Conservation (phyloP, 495 filamentous ascomycete genomes). For the Trichoderma asperelloides region DNA sequence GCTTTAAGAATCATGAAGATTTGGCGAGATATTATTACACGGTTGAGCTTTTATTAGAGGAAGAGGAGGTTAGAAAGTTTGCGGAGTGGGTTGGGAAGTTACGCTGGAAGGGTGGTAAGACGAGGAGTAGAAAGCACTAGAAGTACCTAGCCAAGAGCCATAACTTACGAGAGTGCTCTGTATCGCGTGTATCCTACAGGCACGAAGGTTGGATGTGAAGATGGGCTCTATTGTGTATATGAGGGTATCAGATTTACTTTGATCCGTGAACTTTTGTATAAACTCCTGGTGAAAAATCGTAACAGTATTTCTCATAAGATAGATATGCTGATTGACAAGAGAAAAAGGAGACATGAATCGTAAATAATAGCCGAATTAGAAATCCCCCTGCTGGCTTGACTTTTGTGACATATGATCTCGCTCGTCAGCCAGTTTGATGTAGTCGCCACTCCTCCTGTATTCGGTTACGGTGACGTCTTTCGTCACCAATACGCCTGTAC, state of each 20-base stretch:
- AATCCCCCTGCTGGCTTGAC: background rate
- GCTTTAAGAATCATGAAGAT: slow-evolving; percentile 68
- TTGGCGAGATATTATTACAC: slow-evolving; percentile 66
- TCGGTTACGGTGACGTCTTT: background rate
- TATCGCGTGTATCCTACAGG: background rate
- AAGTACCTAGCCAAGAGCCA: background rate
- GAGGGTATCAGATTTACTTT: background rate
- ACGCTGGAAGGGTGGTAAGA: slow-evolving; percentile 45
- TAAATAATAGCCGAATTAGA: background rate
- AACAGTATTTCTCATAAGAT: too few relatives aligned
- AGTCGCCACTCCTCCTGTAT: background rate
- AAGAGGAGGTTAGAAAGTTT: slow-evolving; percentile 67
- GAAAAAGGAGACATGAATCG: too few relatives aligned
- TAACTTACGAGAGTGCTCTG: background rate
- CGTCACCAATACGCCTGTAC: background rate
- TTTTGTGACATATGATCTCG: background rate
- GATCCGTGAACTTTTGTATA: too few relatives aligned
- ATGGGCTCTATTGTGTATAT: background rate
- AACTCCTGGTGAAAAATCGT: too few relatives aligned
- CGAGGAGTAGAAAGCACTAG: background rate
- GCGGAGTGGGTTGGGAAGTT: slow-evolving; percentile 56
- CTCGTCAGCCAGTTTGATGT: background rate
- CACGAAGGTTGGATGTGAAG: background rate
- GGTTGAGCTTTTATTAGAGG: slow-evolving; percentile 56
- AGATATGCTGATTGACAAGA: too few relatives aligned